Evolutionary conservation across 2,329 filamentous ascomycete genomes (phyloP).

Genomic region (Botrytis tulipae): DNA sequence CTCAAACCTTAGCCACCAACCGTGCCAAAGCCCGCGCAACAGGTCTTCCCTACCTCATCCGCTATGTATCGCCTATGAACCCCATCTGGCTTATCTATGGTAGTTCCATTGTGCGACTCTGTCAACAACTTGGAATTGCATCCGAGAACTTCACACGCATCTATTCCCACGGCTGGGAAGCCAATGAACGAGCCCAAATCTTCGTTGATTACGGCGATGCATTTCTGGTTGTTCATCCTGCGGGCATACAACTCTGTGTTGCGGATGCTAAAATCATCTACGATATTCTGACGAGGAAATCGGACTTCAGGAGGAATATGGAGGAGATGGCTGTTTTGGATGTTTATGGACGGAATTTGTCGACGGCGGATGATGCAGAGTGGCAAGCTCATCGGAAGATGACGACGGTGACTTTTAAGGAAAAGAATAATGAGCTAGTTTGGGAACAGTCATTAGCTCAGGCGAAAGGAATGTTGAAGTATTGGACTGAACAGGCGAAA

Average conservation of each 20-base stretch:
- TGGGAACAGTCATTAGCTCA: background rate
- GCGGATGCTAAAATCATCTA: background rate
- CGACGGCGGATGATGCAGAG: background rate
- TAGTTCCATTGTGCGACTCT: slow-evolving; percentile 1
- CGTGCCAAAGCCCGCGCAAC: background rate
- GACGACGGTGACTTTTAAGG: slow-evolving; percentile 7
- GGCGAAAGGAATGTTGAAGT: background rate
- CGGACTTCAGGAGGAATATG: background rate
- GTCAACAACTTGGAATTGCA: background rate
- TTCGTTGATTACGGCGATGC: slow-evolving; percentile 7
- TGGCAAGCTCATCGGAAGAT: slow-evolving; percentile 12
- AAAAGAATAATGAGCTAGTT: slow-evolving; percentile 8
- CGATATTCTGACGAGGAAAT: background rate
- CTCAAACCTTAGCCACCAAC: background rate
- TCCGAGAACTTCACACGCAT: background rate
- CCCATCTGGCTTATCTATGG: slow-evolving; percentile 15
- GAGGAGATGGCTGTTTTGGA: slow-evolving; percentile 14
- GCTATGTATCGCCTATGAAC: background rate
- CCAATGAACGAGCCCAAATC: slow-evolving; percentile 4
- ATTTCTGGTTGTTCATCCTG: background rate
- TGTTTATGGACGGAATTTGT: slow-evolving; percentile 1
- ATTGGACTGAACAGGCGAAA: background rate
- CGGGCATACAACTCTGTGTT: slow-evolving; percentile 1
- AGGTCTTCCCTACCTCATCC: background rate
- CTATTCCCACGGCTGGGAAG: slow-evolving; percentile 12